Evolutionary conservation across 768 basidiomycete genomes (phyloP).

Genomic region (Tylopilus felleus): DNA sequence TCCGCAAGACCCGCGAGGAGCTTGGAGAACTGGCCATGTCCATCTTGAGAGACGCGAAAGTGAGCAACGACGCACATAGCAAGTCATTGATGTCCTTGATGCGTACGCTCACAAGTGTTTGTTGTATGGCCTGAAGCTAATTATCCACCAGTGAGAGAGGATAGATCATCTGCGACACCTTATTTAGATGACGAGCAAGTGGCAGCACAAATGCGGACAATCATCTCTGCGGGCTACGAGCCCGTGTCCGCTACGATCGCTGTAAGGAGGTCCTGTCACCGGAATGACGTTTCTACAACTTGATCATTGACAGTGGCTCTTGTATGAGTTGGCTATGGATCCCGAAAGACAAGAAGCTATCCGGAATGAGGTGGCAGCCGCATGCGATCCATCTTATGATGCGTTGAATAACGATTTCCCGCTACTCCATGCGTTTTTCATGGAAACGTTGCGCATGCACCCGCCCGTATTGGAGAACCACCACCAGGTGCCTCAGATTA

Average conservation of each 20-base stretch:
- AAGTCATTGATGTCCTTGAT: constrained; percentile 54
- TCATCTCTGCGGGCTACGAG: constrained; percentile 55
- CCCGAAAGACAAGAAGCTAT: constrained; percentile 51
- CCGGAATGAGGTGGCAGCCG: constrained; percentile 49
- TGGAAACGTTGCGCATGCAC: constrained; percentile 60
- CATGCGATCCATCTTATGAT: constrained; percentile 50
- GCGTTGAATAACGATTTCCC: constrained; percentile 47
- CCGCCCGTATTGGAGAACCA: constrained; percentile 64
- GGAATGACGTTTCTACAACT: constrained; percentile 2
- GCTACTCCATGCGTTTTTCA: constrained; percentile 57
- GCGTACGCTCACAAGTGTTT: constrained; percentile 33
- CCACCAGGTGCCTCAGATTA: constrained; percentile 43
- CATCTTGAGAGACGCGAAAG: constrained; percentile 56
- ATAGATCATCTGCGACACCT: constrained; percentile 38
- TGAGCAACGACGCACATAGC: constrained; percentile 39
- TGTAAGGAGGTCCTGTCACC: constrained; percentile 19
- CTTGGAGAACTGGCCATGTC: constrained; percentile 48
- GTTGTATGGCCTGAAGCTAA: constrained; percentile 3
- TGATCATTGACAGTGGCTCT: constrained; percentile 47
- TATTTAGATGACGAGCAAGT: constrained; percentile 48
- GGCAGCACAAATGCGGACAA: constrained; percentile 58
- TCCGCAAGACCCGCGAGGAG: constrained; percentile 49
- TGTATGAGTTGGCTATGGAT: constrained; percentile 58
- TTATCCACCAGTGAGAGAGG: constrained; percentile 37
- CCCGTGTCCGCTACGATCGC: constrained; percentile 36